phyloP scores from a whole-genome alignment of 768 basidiomycete species.

The Cystoderma amianthinum region DNA sequence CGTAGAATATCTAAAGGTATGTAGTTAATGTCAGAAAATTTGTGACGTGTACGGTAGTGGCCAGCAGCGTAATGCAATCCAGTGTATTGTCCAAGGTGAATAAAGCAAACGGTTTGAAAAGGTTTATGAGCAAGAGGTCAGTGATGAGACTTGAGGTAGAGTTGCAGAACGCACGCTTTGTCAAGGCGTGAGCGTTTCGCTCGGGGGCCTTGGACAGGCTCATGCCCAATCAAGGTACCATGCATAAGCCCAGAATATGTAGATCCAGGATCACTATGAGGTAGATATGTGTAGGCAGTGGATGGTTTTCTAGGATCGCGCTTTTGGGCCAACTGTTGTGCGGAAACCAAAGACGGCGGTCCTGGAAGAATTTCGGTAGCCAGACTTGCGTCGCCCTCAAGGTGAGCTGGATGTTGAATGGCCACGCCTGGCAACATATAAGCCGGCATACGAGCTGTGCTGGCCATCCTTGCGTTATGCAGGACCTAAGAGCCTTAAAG shows the following conservation, averaged over 20 bases:
- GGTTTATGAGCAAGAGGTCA: slow-evolving; percentile 10
- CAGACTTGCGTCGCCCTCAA: slow-evolving; percentile 74
- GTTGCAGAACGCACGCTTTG: slow-evolving; percentile 52
- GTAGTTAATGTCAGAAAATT: slow-evolving; percentile 8
- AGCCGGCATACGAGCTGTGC: slow-evolving; percentile 63
- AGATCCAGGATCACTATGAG: slow-evolving; percentile 79
- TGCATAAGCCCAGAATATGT: slow-evolving; percentile 78
- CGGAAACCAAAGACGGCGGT: slow-evolving; percentile 67
- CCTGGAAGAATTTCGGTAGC: slow-evolving; percentile 90
- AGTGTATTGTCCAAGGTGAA: slow-evolving; percentile 14
- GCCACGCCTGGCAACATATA: slow-evolving; percentile 70
- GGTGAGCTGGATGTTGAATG: slow-evolving; percentile 70
- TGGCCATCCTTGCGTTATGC: slow-evolving; percentile 47
- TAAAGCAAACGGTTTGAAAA: slow-evolving; percentile 5
- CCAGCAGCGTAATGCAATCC: neutral
- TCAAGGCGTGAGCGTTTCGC: slow-evolving; percentile 69
- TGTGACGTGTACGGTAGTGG: slow-evolving; percentile 10
- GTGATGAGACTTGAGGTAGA: slow-evolving; percentile 8
- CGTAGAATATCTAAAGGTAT: slow-evolving; percentile 39
- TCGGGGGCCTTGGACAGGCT: slow-evolving; percentile 52
- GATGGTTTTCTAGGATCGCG: slow-evolving; percentile 77
- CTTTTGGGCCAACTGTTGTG: slow-evolving; percentile 66
- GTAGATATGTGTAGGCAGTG: slow-evolving; percentile 70
- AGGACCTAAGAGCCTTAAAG: slow-evolving; percentile 15
- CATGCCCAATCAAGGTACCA: slow-evolving; percentile 56